Base-by-base conservation (phyloP, 106 monocot genomes). In the Dendrobium huoshanense region DNA sequence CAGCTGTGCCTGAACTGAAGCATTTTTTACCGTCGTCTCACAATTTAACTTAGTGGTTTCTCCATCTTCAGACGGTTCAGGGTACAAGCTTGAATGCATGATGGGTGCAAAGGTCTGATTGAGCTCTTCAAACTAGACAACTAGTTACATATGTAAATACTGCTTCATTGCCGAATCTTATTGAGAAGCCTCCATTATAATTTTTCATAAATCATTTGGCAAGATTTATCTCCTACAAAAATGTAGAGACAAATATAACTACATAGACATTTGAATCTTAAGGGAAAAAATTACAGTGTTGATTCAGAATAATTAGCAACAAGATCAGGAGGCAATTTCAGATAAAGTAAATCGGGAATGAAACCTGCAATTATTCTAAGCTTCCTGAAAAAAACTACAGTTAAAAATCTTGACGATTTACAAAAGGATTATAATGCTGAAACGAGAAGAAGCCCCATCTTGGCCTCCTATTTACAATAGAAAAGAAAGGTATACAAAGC, bases 11-110 rank as follows among this genome's bases (percentile, higher is more conserved):
- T 43, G 74, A 74, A 74, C 20, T 49, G 76, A 76, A 76, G 49
- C 76, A 7, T 41, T 76, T 49, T 49, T 76, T 1, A 49, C 25
- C 9, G 76, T 48, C 5, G 76, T 48, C 18, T 48, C 25, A 49
- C 9, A 76, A 25, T 76, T 49, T 19, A 49, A 41, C 2, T 11
- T 49, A 13, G 76, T 22, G 25, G 13, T 3, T 76, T 76, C 76
- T 48, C n/a, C 76, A 76, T 76, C 48, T 76, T 48, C 27, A 10
- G 25, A 48, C 27, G 49, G 17, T 49, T 76, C 76, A 49, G 45
- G 3, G n/a, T 27, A 19, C 76, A 76, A 76, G 47, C 22, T 45
- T 49, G 76, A 49, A 48, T 47, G 48, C 76, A 76, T 76, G 76
- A 43, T 76, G 22, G 10, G 27, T 25, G 6, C 9, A 72, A 33